phyloP scores from a whole-genome alignment of 805 yeast genomes.

The Starmerella floris region DNA sequence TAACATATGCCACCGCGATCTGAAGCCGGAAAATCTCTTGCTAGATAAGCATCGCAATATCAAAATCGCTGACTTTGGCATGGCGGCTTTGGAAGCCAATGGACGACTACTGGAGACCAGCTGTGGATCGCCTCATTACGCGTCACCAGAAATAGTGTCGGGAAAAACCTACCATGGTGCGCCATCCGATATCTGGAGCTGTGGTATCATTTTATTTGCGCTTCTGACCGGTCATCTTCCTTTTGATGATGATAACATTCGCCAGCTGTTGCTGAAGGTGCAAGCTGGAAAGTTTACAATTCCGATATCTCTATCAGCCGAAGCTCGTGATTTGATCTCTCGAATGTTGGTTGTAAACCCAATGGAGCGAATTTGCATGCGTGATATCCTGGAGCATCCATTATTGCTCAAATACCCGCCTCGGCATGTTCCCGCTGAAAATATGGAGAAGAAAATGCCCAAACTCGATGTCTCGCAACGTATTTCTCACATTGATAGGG shows the following conservation, averaged over 20 bases:
- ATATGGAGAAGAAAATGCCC: conserved; percentile 6
- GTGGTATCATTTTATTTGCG: conserved; percentile 91
- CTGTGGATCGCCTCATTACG: conserved; percentile 98
- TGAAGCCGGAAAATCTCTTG: conserved; percentile 67
- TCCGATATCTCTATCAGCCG: conserved; percentile 65
- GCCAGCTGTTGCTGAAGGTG: conserved; percentile 75
- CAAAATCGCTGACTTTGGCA: conserved; percentile 96
- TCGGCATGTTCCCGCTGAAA: conserved; percentile 19
- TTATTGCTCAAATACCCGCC: conserved; percentile 53
- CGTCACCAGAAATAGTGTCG: conserved; percentile 94
- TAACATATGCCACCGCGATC: conserved; percentile 78
- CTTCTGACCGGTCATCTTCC: conserved; percentile 89
- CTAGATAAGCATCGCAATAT: conserved; percentile 76
- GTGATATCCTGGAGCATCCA: conserved; percentile 69
- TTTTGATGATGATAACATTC: conserved; percentile 89
- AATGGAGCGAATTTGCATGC: conserved; percentile 58
- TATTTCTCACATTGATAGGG: conserved; percentile 49
- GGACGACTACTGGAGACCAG: conserved; percentile 80
- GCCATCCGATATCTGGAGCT: conserved; percentile 95
- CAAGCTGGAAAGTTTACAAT: conserved; percentile 78
- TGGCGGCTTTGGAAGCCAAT: conserved; percentile 89
- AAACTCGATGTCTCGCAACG: conserved; percentile 26
- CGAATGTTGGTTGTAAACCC: conserved; percentile 79
- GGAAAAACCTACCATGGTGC: conserved; percentile 94
- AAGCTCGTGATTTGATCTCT: conserved; percentile 75